phyloP scores from a whole-genome alignment of 306 rosid genomes.

The Cicer cuneatum region DNA sequence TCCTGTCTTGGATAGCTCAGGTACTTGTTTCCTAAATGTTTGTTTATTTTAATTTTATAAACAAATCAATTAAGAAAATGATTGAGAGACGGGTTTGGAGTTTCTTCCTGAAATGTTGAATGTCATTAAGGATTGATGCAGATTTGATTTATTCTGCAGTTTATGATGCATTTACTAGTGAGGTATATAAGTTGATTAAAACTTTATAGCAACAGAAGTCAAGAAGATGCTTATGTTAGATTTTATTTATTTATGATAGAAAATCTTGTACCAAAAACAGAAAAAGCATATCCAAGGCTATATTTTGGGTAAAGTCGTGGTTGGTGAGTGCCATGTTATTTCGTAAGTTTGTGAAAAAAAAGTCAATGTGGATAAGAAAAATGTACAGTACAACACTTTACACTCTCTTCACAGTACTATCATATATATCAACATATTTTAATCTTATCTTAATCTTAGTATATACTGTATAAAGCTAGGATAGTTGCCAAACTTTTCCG shows the following conservation, averaged over 20 bases:
- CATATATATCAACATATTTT: too few relatives aligned
- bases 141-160: background rate
- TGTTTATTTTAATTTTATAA: conserved; percentile 5
- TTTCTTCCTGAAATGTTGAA: background rate
- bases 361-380: background rate
- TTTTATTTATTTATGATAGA: background rate
- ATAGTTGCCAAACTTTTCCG: too few relatives aligned
- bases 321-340: background rate
- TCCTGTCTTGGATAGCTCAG: background rate
- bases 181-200: background rate
- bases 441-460: too few relatives aligned
- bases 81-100: background rate
- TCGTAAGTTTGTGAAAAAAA: background rate
- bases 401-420: too few relatives aligned
- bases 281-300: background rate
- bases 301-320: background rate
- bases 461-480: too few relatives aligned
- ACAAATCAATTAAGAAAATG: background rate
- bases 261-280: background rate
- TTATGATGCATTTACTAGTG: background rate
- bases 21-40: background rate
- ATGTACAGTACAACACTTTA: background rate
- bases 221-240: too few relatives aligned
- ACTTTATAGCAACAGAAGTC: too few relatives aligned
- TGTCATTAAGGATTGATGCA: conserved; percentile 11